phyloP scores from a whole-genome alignment of 192 early-diverging fungal genomes.

The Endogone sp. region DNA sequence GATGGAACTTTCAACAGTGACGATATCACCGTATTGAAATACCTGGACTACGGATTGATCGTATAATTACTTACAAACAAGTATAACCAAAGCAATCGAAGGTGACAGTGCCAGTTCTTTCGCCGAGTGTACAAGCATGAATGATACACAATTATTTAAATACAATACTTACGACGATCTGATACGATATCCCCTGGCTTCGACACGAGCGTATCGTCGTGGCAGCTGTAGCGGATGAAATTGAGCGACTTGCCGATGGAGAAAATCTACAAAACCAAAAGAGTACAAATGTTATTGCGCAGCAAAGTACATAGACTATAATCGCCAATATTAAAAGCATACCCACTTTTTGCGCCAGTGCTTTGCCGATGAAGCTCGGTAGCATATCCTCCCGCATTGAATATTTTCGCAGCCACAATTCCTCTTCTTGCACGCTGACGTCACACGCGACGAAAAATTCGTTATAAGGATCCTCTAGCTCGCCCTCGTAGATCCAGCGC shows the following conservation, averaged over 20 bases:
- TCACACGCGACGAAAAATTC: conserved; percentile 87
- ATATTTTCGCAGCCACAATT: conserved; percentile 85
- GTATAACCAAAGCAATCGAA: background rate
- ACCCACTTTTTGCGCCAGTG: conserved; percentile 75
- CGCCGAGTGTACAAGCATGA: conserved; percentile 4
- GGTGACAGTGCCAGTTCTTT: background rate
- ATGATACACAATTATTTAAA: background rate
- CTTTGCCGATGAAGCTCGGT: conserved; percentile 75
- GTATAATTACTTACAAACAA: too few species aligned
- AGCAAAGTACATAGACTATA: too few species aligned
- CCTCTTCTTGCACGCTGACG: conserved; percentile 51
- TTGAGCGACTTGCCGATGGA: conserved; percentile 87
- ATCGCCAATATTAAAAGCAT: too few species aligned
- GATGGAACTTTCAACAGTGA: conserved; percentile 69
- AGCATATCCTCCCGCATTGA: conserved; percentile 72
- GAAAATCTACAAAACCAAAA: conserved; percentile 54
- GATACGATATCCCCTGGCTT: conserved; percentile 5
- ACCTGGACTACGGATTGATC: conserved; percentile 19
- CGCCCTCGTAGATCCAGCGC: conserved; percentile 92
- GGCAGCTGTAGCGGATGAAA: conserved; percentile 65
- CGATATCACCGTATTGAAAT: conserved; percentile 64
- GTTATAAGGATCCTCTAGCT: conserved; percentile 84
- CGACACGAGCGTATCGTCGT: conserved; percentile 43
- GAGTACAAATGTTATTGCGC: too few species aligned
- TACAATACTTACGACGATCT: conserved; percentile 27